Evolutionary conservation across 2,329 filamentous ascomycete species (phyloP).

Genomic region (Ophiostoma sp.): DNA sequence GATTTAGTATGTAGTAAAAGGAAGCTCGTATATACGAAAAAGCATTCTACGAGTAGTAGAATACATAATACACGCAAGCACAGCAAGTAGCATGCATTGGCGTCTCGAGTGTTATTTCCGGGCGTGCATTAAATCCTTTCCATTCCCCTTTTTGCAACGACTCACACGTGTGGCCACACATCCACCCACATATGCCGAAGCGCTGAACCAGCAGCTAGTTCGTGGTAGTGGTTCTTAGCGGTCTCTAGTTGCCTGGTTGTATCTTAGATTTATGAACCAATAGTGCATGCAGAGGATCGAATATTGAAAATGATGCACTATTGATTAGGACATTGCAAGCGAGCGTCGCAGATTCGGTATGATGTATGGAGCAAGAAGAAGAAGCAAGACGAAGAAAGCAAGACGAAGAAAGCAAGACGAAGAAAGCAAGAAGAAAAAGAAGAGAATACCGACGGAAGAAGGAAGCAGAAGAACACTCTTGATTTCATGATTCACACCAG

Average conservation of each 20-base stretch:
- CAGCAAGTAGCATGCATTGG: background rate
- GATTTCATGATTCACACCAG: background rate
- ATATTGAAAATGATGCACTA: background rate
- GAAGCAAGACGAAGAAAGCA: too few relatives aligned
- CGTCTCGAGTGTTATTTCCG: background rate
- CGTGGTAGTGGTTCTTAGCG: too few relatives aligned
- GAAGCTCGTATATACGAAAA: too few relatives aligned
- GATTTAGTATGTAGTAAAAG: too few relatives aligned
- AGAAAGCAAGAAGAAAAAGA: background rate
- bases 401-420: background rate
- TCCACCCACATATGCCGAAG: background rate
- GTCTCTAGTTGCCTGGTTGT: too few relatives aligned
- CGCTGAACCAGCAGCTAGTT: background rate
- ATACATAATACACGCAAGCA: background rate
- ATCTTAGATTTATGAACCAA: background rate
- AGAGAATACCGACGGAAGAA: background rate
- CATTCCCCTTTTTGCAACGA: background rate
- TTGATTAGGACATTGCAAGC: background rate
- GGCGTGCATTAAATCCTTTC: too few relatives aligned
- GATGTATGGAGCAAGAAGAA: background rate
- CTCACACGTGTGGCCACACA: background rate
- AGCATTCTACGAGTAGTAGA: too few relatives aligned
- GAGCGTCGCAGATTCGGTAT: background rate
- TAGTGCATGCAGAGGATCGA: conserved; percentile 4
- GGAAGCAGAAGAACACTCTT: too few relatives aligned